Base-by-base conservation (phyloP, 352 stramenopile genomes). In the Globisporangium viniferum region DNA sequence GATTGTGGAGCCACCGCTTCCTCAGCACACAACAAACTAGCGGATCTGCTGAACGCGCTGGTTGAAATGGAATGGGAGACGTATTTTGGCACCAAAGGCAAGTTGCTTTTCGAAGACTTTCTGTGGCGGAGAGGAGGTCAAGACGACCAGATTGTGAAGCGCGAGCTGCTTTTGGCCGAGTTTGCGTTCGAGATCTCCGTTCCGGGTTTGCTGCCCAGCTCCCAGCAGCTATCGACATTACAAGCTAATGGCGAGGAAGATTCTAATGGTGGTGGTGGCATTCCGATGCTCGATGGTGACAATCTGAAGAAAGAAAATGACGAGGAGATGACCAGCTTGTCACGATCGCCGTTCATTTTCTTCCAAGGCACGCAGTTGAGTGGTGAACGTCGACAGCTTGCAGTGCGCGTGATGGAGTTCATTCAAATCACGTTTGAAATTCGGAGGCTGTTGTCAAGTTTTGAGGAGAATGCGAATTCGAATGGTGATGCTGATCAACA, bases 41-140 rank as follows among this genome's bases (percentile, higher is more conserved):
- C 70, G 1, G 63, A 69, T 10, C 8, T 74, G 41, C 33, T 89
- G 36, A 89, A 89, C 55, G 59, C 66, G 33, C 48, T 84, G 2
- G 29, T 89, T 8, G 69, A 79, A 33, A 78, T 89, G 53, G 71
- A 86, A 46, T 89, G 80, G 80, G 73, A 80, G 59, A 89, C 80
- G 18, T 76, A 80, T 73, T 89, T 82, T 46, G 80, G 80, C 12
- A 78, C 75, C 24, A 72, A 66, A 27, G 80, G 80, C 29, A 41
- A 58, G 6, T 54, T 89, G 46, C 36, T 60, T 5, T 59, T 77
- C 22, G 59, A 56, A 18, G 49, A 69, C 1, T 59, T 33, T n/a
- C 55, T 73, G 36, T 75, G 64, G 71, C 33, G 12, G 41, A 18
- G 20, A 51, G 39, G 10, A 49, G 44, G 2, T 14, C 31, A 46